Conservation (phyloP, 1,284 basidiomycete genomes). For the Ganoderma leucocontextum region DNA sequence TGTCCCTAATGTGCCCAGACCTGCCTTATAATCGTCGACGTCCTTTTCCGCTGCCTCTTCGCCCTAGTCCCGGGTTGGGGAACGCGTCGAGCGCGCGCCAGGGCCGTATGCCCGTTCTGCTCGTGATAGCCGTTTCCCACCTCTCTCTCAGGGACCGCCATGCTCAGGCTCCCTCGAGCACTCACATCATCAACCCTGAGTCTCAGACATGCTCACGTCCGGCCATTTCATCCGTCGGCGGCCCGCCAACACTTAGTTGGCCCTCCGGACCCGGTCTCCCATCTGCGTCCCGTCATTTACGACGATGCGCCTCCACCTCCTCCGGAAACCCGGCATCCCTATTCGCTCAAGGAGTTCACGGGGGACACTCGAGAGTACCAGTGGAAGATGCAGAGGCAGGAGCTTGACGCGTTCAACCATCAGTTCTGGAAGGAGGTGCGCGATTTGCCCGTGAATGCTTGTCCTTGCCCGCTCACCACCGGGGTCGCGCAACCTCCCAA, state of each 20-base stretch:
- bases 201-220: conserved; percentile 25
- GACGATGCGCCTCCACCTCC: conserved; percentile 55
- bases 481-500: neutral
- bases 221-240: conserved; percentile 52
- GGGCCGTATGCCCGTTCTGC: neutral
- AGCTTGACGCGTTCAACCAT: conserved; percentile 76
- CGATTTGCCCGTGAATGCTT: conserved; percentile 26
- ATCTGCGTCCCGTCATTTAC: conserved; percentile 80
- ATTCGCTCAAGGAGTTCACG: conserved; percentile 76
- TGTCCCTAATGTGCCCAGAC: conserved; percentile 25
- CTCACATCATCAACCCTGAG: conserved; percentile 10
- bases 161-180: conserved; percentile 29
- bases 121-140: conserved; percentile 23
- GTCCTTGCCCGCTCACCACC: neutral
- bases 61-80: neutral
- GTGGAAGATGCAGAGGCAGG: conserved; percentile 71
- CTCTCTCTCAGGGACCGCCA: conserved; percentile 31
- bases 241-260: conserved; percentile 61
- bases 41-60: neutral
- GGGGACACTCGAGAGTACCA: conserved; percentile 63
- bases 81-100: neutral
- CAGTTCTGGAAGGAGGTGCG: conserved; percentile 80
- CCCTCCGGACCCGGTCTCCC: conserved; percentile 77
- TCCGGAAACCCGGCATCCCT: conserved; percentile 60
- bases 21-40: conserved; percentile 18